Conservation (phyloP, 1,284 basidiomycete species). For the Lentinus polychrous region DNA sequence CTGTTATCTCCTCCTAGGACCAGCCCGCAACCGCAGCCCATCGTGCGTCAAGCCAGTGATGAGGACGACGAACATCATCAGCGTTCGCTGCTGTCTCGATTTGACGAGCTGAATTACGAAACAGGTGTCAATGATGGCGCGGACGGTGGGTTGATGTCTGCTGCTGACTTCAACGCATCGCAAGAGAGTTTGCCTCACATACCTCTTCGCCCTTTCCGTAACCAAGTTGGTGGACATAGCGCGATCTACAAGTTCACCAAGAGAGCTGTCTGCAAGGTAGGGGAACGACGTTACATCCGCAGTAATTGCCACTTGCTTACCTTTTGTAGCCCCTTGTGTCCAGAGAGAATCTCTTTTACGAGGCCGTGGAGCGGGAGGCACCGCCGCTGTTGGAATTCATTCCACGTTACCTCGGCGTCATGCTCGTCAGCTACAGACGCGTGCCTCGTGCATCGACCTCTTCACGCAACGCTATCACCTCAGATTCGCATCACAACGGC, state of each 20-base stretch:
- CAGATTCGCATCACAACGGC: conserved; percentile 6
- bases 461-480: not conserved
- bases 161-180: conserved; percentile 30
- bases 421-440: conserved; percentile 93
- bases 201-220: conserved; percentile 91
- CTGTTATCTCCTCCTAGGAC: conserved; percentile 27
- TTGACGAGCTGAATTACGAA: conserved; percentile 16
- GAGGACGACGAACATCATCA: conserved; percentile 29
- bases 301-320: conserved; percentile 10
- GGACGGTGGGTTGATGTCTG: conserved; percentile 15
- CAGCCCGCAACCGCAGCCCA: conserved; percentile 23
- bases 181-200: conserved; percentile 78
- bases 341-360: conserved; percentile 97
- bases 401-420: conserved; percentile 94
- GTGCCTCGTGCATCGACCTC: conserved; percentile 33
- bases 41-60: conserved; percentile 27
- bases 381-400: conserved; percentile 91
- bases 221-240: conserved; percentile 96
- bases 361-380: conserved; percentile 89
- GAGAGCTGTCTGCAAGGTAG: conserved; percentile 95
- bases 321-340: conserved; percentile 81
- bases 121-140: conserved; percentile 22
- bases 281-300: conserved; percentile 14
- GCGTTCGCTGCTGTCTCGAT: conserved; percentile 18
- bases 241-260: conserved; percentile 99